Evolutionary conservation across 73 alveolate species (phyloP), one percentile per base, ranked within the genome.

Genomic region (Stentor roeselii): DNA sequence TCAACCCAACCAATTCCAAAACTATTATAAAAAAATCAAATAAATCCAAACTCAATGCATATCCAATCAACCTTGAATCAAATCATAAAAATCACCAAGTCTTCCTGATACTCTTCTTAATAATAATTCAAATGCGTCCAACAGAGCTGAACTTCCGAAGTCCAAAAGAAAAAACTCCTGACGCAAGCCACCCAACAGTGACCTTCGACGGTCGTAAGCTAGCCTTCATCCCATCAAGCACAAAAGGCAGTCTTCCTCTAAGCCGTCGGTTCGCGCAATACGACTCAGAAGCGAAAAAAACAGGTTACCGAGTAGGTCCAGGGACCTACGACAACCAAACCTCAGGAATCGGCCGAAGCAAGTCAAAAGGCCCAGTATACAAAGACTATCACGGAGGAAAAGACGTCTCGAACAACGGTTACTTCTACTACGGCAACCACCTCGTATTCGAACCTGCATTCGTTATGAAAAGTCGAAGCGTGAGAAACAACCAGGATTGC

Each of bases 81-180:
- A n/a, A n/a, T n/a, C n/a, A n/a, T n/a, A n/a, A n/a, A n/a, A n/a
- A n/a, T n/a, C n/a, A n/a, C n/a, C n/a, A n/a, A n/a, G n/a, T n/a
- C n/a, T n/a, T n/a, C n/a, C n/a, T n/a, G n/a, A n/a, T n/a, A n/a
- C n/a, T n/a, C n/a, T n/a, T n/a, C n/a, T n/a, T n/a, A n/a, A n/a
- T n/a, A n/a, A n/a, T 50, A 50, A 50, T 11, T 50, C 84, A 86
- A 38, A 90, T 90, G 95, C 86, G 95, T 37, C 95, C 95, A 11
- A 90, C 95, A 14, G 87, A 82, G 31, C 84, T 90, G 3, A 27
- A 74, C 38, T 90, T 87, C 75, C 60, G 95, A 50, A 86, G 92
- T 32, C 95, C 95, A 3, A 87, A 90, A 40, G 88, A 90, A 80
- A 78, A 87, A 76, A 90, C 95, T n/a, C 92, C 92, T 3, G 95